Percentiles rank a stretch among this genome's conserved stretches.
These are phyloP conservation scores for Candida lessepsii DNA, from an alignment of 805 yeast species.

Conservation along the genomic window DNA sequence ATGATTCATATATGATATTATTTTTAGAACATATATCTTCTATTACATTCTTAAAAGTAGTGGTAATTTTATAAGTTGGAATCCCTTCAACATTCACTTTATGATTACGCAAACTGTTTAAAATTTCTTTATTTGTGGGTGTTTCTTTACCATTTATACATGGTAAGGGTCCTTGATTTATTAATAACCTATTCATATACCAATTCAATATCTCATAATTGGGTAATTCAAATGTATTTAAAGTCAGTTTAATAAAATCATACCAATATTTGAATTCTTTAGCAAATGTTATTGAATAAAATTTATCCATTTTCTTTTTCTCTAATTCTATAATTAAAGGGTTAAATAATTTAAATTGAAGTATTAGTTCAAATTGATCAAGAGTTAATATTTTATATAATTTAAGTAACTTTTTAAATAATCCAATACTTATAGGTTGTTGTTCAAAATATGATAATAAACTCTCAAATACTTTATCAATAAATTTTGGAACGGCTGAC, in stretches of 20 bases:
- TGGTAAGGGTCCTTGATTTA: slow-evolving; percentile 5
- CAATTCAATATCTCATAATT: slow-evolving; percentile 11
- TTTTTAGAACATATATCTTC: slow-evolving; percentile 55
- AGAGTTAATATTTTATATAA: background rate
- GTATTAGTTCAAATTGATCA: slow-evolving; percentile 16
- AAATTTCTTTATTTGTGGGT: slow-evolving; percentile 5
- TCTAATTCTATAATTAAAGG: slow-evolving; percentile 25
- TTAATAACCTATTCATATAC: slow-evolving; percentile 14
- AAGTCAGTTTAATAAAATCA: background rate
- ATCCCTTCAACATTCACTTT: slow-evolving; percentile 29
- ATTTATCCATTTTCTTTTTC: background rate
- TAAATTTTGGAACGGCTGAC: background rate
- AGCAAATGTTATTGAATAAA: background rate
- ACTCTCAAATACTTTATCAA: background rate
- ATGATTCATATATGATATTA: slow-evolving; percentile 43
- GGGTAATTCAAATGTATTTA: background rate
- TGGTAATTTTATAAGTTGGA: slow-evolving; percentile 41
- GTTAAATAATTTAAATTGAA: slow-evolving; percentile 39
- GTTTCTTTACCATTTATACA: background rate
- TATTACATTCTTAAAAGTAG: slow-evolving; percentile 49
- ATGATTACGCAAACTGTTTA: background rate
- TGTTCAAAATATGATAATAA: slow-evolving; percentile 1
- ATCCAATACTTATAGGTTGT: background rate
- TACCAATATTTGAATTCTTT: slow-evolving; percentile 8
- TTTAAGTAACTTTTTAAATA: background rate